Percentiles rank a stretch among this genome's conserved stretches.
Evolutionary conservation across 176 grass and related monocot species (phyloP).

Genomic region (Panicum miliaceum): DNA sequence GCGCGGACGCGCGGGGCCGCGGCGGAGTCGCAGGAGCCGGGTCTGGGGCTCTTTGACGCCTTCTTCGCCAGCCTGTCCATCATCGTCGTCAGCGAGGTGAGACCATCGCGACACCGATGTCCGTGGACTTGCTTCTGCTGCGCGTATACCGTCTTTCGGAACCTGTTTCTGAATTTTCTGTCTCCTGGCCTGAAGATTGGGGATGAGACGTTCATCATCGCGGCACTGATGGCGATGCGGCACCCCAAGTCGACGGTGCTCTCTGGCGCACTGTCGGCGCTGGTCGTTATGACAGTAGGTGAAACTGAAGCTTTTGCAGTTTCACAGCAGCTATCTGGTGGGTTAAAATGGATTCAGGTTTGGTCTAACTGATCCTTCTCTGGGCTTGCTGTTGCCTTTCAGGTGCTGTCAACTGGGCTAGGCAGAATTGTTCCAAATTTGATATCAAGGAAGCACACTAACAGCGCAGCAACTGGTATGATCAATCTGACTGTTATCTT

Average conservation of each 20-base stretch:
- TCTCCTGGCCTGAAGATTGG: constrained; percentile 58
- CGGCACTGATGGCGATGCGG: constrained; percentile 96
- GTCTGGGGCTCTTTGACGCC: constrained; percentile 76
- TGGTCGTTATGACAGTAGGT: constrained; percentile 92
- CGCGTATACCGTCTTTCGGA: background rate
- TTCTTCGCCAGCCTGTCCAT: constrained; percentile 93
- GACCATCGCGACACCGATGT: background rate
- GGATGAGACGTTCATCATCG: constrained; percentile 97
- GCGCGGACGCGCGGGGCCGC: background rate
- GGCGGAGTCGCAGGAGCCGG: constrained; percentile 43
- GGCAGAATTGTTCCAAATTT: constrained; percentile 91
- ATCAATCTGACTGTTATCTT: background rate
- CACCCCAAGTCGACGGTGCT: constrained; percentile 93
- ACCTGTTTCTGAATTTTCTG: background rate
- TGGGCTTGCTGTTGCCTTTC: background rate
- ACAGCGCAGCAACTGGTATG: constrained; percentile 92
- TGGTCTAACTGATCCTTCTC: background rate
- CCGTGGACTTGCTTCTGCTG: background rate
- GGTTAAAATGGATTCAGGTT: background rate
- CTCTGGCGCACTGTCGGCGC: constrained; percentile 78
- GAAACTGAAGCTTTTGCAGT: background rate
- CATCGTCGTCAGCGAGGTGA: constrained; percentile 86
- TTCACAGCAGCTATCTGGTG: background rate
- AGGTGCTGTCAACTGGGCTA: constrained; percentile 89
- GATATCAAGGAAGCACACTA: constrained; percentile 98